Evolutionary conservation across 805 yeast genomes (phyloP).

Genomic region (Wilhelminamyces savonicus): DNA sequence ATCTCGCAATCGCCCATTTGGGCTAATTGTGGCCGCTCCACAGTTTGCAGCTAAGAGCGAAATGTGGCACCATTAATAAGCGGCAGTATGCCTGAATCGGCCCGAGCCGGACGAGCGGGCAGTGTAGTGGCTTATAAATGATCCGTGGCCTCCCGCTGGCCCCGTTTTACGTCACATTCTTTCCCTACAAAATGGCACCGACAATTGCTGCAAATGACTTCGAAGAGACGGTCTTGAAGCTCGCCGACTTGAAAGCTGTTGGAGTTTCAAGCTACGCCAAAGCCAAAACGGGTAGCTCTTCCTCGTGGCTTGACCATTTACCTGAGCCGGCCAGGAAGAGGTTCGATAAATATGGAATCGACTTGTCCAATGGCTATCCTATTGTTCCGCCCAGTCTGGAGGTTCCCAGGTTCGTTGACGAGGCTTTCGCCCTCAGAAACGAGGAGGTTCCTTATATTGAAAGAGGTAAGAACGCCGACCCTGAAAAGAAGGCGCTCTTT

Average conservation of each 20-base stretch:
- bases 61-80: too few species aligned
- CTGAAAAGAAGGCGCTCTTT: constrained; percentile 23
- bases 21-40: too few species aligned
- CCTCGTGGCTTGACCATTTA: constrained; percentile 11
- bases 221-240: constrained; percentile 9
- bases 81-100: too few species aligned
- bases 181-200: too few species aligned
- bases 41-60: too few species aligned
- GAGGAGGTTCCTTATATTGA: constrained; percentile 18
- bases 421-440: constrained; percentile 17
- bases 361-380: constrained; percentile 22
- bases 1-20: too few species aligned
- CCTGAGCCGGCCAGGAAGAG: constrained; percentile 18
- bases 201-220: too few species aligned
- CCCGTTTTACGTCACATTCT: too few species aligned
- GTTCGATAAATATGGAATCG: constrained; percentile 17
- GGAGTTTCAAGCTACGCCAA: constrained; percentile 2
- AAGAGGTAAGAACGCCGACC: constrained; percentile 22
- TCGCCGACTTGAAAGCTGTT: constrained; percentile 9
- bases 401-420: constrained; percentile 20
- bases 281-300: constrained; percentile 6
- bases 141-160: too few species aligned
- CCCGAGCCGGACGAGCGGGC: too few species aligned
- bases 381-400: constrained; percentile 13
- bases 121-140: too few species aligned